These are phyloP conservation scores for Coemansia sp. DNA, from an alignment of 192 early-diverging fungal genomes.

Conservation along the genomic window DNA sequence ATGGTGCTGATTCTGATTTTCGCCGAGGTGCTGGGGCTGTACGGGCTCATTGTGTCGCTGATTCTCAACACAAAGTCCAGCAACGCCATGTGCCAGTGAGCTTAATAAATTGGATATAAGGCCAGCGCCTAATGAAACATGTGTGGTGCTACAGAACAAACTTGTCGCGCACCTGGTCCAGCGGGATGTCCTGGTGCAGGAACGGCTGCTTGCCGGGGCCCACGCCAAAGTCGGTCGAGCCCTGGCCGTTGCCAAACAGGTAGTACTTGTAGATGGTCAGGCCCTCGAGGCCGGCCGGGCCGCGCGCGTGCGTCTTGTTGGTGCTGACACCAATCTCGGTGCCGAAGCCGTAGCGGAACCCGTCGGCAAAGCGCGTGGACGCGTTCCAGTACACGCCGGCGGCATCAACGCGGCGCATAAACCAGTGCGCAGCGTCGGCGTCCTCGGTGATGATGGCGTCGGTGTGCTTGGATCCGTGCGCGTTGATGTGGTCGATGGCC, in stretches of 20 bases:
- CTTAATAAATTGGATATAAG: not conserved
- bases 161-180: slow-evolving; percentile 39
- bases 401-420: slow-evolving; percentile 90
- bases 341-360: slow-evolving; percentile 98
- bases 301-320: slow-evolving; percentile 98
- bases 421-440: slow-evolving; percentile 65
- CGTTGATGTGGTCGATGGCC: slow-evolving; percentile 91
- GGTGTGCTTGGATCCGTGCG: slow-evolving; percentile 92
- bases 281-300: slow-evolving; percentile 95
- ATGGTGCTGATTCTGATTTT: slow-evolving; percentile 99
- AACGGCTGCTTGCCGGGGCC: slow-evolving; percentile 64
- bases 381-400: slow-evolving; percentile 99
- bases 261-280: slow-evolving; percentile 98
- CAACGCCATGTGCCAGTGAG: slow-evolving; percentile 43
- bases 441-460: slow-evolving; percentile 89
- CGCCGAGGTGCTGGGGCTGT: slow-evolving; percentile 96
- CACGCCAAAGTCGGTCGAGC: slow-evolving; percentile 72
- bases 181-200: slow-evolving; percentile 64
- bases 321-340: slow-evolving; percentile 97
- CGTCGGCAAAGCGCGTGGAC: slow-evolving; percentile 92
- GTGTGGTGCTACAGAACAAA: slow-evolving; percentile 41
- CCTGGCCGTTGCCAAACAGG: slow-evolving; percentile 85
- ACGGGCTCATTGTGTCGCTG: slow-evolving; percentile 94
- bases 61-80: slow-evolving; percentile 94
- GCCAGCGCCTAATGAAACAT: too few species aligned